A percentile compares a stretch with the other conserved stretches of the same genome.
phyloP scores from a whole-genome alignment of 192 early-diverging fungal species.

The Paraglomus occultum region DNA sequence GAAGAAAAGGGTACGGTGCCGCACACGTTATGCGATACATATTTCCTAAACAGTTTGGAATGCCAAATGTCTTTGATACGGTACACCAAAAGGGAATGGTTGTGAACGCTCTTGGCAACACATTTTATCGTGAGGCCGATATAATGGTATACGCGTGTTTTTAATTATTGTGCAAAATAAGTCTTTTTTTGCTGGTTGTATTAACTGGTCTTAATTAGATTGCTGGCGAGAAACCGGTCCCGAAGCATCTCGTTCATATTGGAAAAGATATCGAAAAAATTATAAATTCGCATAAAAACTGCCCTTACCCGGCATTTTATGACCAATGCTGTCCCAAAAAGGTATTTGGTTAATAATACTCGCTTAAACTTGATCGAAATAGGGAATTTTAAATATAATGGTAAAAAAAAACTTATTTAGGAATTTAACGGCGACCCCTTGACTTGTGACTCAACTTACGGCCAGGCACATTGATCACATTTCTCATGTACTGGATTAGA shows the following conservation, averaged over 20 bases:
- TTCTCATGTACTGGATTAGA: no score
- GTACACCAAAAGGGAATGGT: no score
- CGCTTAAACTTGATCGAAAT: background rate
- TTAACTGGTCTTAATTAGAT: background rate
- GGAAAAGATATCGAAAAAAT: no score
- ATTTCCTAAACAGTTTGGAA: constrained; percentile 17
- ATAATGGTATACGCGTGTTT: background rate
- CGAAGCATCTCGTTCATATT: no score
- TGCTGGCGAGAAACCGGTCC: background rate
- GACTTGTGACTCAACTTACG: background rate
- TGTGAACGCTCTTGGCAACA: background rate
- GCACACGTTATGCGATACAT: background rate
- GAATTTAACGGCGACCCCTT: background rate
- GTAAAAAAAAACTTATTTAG: background rate
- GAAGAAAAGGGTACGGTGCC: no score
- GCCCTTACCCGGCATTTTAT: no score
- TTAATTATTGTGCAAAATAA: background rate
- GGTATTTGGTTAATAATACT: background rate
- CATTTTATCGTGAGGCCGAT: background rate
- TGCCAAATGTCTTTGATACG: constrained; percentile 1
- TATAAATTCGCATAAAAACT: no score
- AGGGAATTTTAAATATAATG: background rate
- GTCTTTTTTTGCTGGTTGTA: background rate
- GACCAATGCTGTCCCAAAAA: no score
- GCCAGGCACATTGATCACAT: background rate